Evolutionary conservation across 495 filamentous ascomycete genomes (phyloP), one percentile per base, ranked within the genome.

Genomic region (Sabuloglossum arenarium): DNA sequence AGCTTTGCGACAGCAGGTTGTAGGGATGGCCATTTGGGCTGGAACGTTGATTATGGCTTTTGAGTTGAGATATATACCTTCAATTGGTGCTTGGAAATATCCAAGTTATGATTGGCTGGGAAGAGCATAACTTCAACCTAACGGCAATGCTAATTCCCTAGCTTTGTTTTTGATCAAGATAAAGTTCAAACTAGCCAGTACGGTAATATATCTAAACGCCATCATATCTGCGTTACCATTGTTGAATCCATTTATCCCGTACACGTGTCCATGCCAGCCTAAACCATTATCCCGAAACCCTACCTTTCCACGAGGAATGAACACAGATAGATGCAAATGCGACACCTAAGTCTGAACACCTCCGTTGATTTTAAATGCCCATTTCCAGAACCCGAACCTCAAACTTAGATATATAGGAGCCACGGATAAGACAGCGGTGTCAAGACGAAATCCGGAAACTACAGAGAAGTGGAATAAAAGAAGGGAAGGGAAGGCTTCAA

Each of bases 1-100:
- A 61, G 73, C 65, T 61, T 71, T 75, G 64, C 76, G 76, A 68
- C 80, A 82, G 75, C 80, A 84, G 65, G 76, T 80, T n/a, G 71
- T 67, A 25, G 78, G 78, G 62, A 76, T 64, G 52, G 73, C 68
- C 73, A 76, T 77, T 46, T 6, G 4, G 42, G 42, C 42, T 46
- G 4, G 42, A n/a, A 14, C 42, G 16, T 19, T n/a, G 16, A 6
- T 23, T 6, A 5, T 3, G 6, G 42, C 16, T 3, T 23, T 3
- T 46, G 42, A 23, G 5, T 46, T 14, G 42, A 19, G 6, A 19
- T 23, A 46, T 46, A 23, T 32, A 46, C 16, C 4, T n/a, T 4
- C 21, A 6, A n/a, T n/a, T n/a, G n/a, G n/a, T n/a, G 42, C 6
- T 19, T 46, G 42, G 42, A 46, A 46, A 46, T 14, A 6, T 6